phyloP scores from a whole-genome alignment of 1,139 yeast species.

The Pichia norvegensis region DNA sequence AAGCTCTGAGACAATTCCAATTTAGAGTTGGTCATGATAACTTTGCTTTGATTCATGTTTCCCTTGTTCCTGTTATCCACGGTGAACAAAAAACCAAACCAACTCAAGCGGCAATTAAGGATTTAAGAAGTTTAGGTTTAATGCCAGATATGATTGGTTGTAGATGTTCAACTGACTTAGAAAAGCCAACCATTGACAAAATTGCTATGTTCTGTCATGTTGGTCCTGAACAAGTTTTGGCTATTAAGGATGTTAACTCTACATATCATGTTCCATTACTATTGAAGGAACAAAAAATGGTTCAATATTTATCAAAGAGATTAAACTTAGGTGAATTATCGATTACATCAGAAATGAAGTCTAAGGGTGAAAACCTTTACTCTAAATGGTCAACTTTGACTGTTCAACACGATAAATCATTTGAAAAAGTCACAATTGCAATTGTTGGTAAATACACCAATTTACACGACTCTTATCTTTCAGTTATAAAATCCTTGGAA shows the following conservation, averaged over 20 bases:
- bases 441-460: conserved; percentile 95
- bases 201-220: conserved; percentile 99
- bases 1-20: conserved; percentile 97
- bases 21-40: conserved; percentile 91
- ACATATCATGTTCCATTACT: conserved; percentile 95
- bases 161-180: conserved; percentile 84
- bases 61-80: conserved; percentile 92
- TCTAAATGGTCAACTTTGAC: conserved; percentile 77
- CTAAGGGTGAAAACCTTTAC: conserved; percentile 63
- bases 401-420: conserved; percentile 67
- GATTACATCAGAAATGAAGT: conserved; percentile 46
- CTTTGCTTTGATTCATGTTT: conserved; percentile 93
- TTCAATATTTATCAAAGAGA: conserved; percentile 65
- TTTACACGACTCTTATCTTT: conserved; percentile 88
- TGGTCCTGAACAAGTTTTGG: conserved; percentile 93
- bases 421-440: conserved; percentile 86
- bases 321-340: conserved; percentile 49
- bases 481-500: conserved; percentile 91
- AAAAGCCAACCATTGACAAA: conserved; percentile 77
- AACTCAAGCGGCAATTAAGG: conserved; percentile 97
- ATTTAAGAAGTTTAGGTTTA: conserved; percentile 88
- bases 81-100: conserved; percentile 99
- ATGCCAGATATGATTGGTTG: conserved; percentile 97
- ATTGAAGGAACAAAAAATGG: conserved; percentile 78
- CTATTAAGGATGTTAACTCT: conserved; percentile 93